Evolutionary conservation across 1,284 basidiomycete species (phyloP), one percentile per base, ranked within the genome.

Genomic region (Microbotryum saponariae): DNA sequence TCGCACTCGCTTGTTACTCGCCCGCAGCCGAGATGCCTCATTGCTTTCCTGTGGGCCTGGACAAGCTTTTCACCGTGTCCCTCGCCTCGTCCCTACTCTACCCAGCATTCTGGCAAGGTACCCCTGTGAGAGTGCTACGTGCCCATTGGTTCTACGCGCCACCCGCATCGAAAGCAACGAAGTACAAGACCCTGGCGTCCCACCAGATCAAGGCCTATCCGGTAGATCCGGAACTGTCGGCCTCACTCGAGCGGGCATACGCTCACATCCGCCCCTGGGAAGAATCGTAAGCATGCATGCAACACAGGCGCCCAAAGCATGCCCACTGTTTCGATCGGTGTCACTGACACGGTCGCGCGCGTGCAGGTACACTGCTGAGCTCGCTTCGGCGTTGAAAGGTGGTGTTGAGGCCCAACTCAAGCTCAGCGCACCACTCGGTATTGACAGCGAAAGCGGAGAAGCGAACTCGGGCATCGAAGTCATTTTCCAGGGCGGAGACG

Each of bases 121-220:
- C 69, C 4, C 65, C 71, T 29, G 73, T 77, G 50, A 67, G 70
- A 27, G 71, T 76, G 25, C 51, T 65, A 53, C 69, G 72, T 2
- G 72, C 72, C 0, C 74, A 72, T 3, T 77, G 76, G 76, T 76
- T 77, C 70, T 77, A 76, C 63, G 71, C 73, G 3, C 66, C 66
- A 67, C 62, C 73, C 62, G 37, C 37, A 42, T 42, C 37, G 37
- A 42, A 42, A 42, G 37, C 37, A 42, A 16, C 37, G 37, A 42
- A 42, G 37, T 42, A 42, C 37, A 42, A 42, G 37, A 42, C 6
- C 4, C 27, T 56, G 27, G 59, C 59, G 1, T 66, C 66, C 9
- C 63, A 69, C 56, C 53, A 59, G 16, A 54, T 69, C 47, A 73
- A 73, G 55, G 67, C 64, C 12, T 71, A 70, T 55, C 71, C 73